Evolutionary conservation across 2,329 filamentous ascomycete genomes (phyloP), one percentile per base, ranked within the genome.

Genomic region (Fusarium devonianum): DNA sequence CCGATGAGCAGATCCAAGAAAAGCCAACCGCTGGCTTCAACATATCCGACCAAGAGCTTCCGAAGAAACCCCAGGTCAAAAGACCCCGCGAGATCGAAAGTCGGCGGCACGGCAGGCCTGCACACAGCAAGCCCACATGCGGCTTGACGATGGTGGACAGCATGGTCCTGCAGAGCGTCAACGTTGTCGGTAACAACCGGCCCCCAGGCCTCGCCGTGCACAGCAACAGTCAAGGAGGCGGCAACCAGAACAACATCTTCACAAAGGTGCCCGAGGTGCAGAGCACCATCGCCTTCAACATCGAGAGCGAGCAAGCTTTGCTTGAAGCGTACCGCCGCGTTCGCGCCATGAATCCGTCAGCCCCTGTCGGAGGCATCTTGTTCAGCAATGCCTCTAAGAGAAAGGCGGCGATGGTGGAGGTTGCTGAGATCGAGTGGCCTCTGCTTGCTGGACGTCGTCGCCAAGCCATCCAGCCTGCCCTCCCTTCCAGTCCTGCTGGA

Each of bases 191-290:
- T 3, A 12, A 28, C 5, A 19, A 26, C 2, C 30, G 28, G 2
- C n/a, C 25, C 1, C 30, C 22, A 2, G 48, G 42, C 0, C 41
- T 57, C 2, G 23, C 47, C 2, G 25, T 53, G 3, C 14, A 45
- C 16, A 56, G 39, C 11, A 52, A 57, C 41, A 56, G 47, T 3
- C 11, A 28, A 0, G 53, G 53, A 3, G 40, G 53, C 1, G 53
- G 42, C 2, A n/a, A 18, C 1, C 53, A 56, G 5, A n/a, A n/a
- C 7, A 47, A 57, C 8, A 21, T 57, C 4, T 56, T 43, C 11
- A 48, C 53, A 3, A 39, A 49, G 11, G 36, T 57, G 0, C 36
- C 33, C 4, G 30, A n/a, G 1, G 4, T 40, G 2, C 18, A 43
- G 2, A 48, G 53, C 13, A 26, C 53, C 0, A 40, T 57, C 10